Evolutionary conservation across 2,329 filamentous ascomycete species (phyloP).

Genomic region (Aureobasidium namibiae): DNA sequence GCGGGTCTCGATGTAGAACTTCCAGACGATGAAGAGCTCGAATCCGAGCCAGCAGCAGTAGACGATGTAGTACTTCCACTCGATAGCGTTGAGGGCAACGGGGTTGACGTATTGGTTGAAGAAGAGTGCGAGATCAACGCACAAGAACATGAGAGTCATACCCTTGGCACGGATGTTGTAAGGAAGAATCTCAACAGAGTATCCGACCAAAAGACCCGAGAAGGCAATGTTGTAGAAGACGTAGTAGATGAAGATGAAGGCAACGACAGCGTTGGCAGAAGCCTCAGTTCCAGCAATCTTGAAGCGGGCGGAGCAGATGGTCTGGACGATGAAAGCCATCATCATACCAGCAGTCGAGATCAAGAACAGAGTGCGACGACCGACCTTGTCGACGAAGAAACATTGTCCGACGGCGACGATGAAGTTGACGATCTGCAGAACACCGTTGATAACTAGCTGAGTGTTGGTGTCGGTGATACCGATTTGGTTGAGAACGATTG

Average conservation of each 20-base stretch:
- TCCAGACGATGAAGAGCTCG: constrained; percentile 27
- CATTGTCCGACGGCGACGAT: constrained; percentile 43
- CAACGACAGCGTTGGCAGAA: constrained; percentile 25
- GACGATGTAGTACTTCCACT: constrained; percentile 26
- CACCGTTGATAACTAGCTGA: constrained; percentile 36
- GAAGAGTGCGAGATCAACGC: constrained; percentile 39
- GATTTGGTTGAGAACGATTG: constrained; percentile 26
- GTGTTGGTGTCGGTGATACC: constrained; percentile 28
- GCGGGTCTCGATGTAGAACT: constrained; percentile 34
- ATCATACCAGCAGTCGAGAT: constrained; percentile 33
- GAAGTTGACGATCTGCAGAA: constrained; percentile 54
- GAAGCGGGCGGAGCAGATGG: constrained; percentile 24
- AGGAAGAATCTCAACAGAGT: constrained; percentile 39
- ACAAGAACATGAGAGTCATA: constrained; percentile 37
- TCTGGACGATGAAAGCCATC: constrained; percentile 33
- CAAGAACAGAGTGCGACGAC: constrained; percentile 29
- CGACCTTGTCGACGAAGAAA: constrained; percentile 29
- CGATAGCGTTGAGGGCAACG: constrained; percentile 21
- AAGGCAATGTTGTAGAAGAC: constrained; percentile 32
- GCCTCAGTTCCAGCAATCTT: constrained; percentile 19
- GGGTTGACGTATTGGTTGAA: constrained; percentile 32
- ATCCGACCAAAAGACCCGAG: constrained; percentile 36
- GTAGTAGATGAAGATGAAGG: constrained; percentile 27
- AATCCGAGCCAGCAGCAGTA: constrained; percentile 26
- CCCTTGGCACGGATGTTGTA: constrained; percentile 40